Conservation (phyloP, 176 grass and related monocot species). For the Canna indica region DNA sequence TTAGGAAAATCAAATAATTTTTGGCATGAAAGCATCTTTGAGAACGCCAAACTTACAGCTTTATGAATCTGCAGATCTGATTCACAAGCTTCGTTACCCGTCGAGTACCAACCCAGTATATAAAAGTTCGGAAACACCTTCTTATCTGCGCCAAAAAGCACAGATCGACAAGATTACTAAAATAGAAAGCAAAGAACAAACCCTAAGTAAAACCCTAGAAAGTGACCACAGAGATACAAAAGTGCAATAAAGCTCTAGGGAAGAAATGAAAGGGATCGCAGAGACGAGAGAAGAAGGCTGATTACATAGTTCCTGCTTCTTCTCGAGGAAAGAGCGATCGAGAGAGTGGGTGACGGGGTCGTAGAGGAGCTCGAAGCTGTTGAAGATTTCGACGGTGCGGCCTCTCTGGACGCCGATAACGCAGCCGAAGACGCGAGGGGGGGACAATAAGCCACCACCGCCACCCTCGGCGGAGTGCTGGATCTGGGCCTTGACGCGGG, state of each 20-base stretch:
- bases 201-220: conserved; percentile 7
- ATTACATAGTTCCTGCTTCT: conserved; percentile 97
- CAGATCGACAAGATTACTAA: conserved; percentile 12
- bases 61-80: conserved; percentile 87
- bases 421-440: conserved; percentile 65
- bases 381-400: conserved; percentile 96
- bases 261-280: not conserved
- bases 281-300: not conserved
- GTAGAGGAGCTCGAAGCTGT: conserved; percentile 96
- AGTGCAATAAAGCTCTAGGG: conserved; percentile 7
- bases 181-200: not conserved
- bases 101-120: conserved; percentile 95
- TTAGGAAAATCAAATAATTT: not conserved
- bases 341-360: conserved; percentile 71
- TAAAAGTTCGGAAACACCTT: conserved; percentile 96
- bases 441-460: not conserved
- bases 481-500: conserved; percentile 78
- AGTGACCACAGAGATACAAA: conserved; percentile 9
- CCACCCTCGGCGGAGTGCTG: conserved; percentile 31
- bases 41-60: conserved; percentile 49
- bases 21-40: not conserved
- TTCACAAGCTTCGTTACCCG: conserved; percentile 83
- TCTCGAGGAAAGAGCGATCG: conserved; percentile 91
- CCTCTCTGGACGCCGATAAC: conserved; percentile 95
- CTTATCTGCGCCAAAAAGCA: conserved; percentile 60